A percentile compares a stretch with the other conserved stretches of the same genome.
Evolutionary conservation across 1,284 basidiomycete genomes (phyloP).

Genomic region (Puccinia triticina): DNA sequence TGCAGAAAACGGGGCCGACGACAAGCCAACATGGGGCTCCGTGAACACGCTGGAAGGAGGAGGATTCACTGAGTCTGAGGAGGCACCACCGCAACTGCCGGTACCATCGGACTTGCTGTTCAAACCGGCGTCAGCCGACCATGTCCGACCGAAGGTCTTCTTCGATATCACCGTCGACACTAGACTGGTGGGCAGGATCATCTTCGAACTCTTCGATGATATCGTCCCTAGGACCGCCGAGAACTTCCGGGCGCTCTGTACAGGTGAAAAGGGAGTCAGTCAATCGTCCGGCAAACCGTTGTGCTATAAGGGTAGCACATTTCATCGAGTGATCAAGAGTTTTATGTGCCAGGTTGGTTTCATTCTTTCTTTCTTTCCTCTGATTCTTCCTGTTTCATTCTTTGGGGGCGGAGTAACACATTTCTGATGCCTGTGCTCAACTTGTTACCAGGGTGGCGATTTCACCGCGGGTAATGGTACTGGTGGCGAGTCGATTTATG

Average conservation of each 20-base stretch:
- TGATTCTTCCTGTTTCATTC: neutral
- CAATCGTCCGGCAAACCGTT: neutral
- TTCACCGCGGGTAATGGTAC: conserved; percentile 57
- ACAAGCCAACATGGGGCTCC: neutral
- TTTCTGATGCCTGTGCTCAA: neutral
- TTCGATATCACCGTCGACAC: conserved; percentile 45
- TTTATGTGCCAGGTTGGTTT: conserved; percentile 50
- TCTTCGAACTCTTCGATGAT: conserved; percentile 48
- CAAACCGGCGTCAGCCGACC: conserved; percentile 36
- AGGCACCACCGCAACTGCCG: conserved; percentile 19
- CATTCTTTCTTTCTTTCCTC: neutral
- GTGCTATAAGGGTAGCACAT: conserved; percentile 43
- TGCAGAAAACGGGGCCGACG: neutral
- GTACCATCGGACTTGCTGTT: conserved; percentile 45
- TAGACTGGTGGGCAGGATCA: conserved; percentile 16
- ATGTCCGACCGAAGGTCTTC: conserved; percentile 44
- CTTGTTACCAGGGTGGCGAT: conserved; percentile 43
- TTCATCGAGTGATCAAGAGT: conserved; percentile 48
- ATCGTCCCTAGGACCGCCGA: conserved; percentile 44
- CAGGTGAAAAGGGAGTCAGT: conserved; percentile 41
- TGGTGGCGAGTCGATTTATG: conserved; percentile 61
- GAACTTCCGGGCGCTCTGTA: conserved; percentile 42
- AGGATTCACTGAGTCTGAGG: neutral
- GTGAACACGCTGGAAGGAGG: neutral
- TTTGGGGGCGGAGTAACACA: neutral